Percentiles rank a stretch among this genome's conserved stretches.
phyloP scores from a whole-genome alignment of 2,329 filamentous ascomycete genomes.

The Mycosphaerella sp. region DNA sequence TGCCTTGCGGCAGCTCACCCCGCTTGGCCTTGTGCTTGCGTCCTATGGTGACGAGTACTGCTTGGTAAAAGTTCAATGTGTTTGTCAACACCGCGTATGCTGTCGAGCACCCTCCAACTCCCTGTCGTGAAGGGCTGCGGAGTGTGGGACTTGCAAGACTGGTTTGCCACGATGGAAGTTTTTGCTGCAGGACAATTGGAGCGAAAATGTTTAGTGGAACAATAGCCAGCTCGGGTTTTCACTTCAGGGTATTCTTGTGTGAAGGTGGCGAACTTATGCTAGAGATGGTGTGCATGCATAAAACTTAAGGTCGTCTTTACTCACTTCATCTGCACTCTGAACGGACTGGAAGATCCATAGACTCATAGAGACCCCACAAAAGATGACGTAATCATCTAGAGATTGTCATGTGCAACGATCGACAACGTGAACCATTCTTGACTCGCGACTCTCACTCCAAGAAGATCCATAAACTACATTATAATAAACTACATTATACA shows the following conservation, averaged over 20 bases:
- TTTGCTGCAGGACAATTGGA: slow-evolving; percentile 4
- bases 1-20: slow-evolving; percentile 29
- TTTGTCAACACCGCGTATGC: background rate
- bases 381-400: no score
- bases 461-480: no score
- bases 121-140: background rate
- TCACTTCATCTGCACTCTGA: no score
- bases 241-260: background rate
- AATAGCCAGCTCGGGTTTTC: slow-evolving; percentile 1
- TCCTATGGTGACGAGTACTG: slow-evolving; percentile 42
- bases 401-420: no score
- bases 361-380: no score
- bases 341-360: no score
- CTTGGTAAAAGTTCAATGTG: slow-evolving; percentile 12
- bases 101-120: background rate
- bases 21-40: slow-evolving; percentile 44
- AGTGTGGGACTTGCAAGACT: background rate
- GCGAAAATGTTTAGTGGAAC: background rate
- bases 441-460: no score
- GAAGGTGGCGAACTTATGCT: background rate
- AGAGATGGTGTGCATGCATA: background rate
- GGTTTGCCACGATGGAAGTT: slow-evolving; percentile 10
- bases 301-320: no score
- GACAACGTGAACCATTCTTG: no score
- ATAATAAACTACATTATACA: no score